Evolutionary conservation across 2,329 filamentous ascomycete species (phyloP), one percentile per base, ranked within the genome.

Genomic region (Pezicula carpinea): DNA sequence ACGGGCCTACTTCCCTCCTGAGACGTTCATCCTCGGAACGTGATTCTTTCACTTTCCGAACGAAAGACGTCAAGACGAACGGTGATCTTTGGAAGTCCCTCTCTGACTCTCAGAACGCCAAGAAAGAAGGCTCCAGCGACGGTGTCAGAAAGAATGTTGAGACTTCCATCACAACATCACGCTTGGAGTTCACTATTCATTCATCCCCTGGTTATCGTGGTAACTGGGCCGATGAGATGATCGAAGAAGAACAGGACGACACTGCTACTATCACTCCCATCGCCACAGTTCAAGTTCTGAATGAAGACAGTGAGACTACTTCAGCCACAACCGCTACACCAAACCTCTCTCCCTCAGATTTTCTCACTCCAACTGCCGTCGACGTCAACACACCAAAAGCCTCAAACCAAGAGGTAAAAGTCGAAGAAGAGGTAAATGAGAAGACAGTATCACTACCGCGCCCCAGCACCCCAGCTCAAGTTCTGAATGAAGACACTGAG

Each of bases 211-310:
- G 26, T 15, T 53, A 52, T 15, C 48, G 39, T 13, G 57, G 50
- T 5, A 36, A 26, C 34, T 59, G 58, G 57, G 58, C 55, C 1
- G 58, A 61, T 47, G 58, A 60, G 29, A 50, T 52, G 7, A 44
- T 51, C 36, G 52, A 52, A 17, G 51, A 45, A 13, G 53, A 51
- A 32, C 17, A 44, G 17, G 36, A 39, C 14, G 14, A 19, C 26
- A 29, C 26, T 10, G 13, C 26, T 10, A 29, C 10, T 29, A 11
- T 11, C 26, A 29, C 23, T 8, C 23, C 26, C 10, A 11, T 10
- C 13, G 13, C 26, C 13, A 29, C 26, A 5, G 10, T 3, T 29
- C 26, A 29, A 29, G 2, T 11, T 3, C 26, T 11, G 13, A 29
- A 29, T 8, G 26, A 11, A 5, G 26, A 29, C 13, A 3, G 8